These are phyloP conservation scores for Paraglomus occultum DNA, from an alignment of 192 early-diverging fungal genomes.

Conservation along the genomic window DNA sequence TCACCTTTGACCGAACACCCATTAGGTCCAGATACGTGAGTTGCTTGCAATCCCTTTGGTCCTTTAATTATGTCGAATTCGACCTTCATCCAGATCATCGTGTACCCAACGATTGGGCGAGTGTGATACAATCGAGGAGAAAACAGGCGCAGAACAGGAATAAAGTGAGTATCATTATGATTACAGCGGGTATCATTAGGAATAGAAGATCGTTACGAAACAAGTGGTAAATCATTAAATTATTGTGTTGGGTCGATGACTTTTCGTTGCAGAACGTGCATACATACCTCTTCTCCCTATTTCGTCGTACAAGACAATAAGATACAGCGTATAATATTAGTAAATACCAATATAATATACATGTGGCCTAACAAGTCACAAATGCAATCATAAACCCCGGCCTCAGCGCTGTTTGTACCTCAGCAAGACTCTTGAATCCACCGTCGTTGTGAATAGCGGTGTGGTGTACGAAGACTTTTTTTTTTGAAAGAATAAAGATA, in stretches of 20 bases:
- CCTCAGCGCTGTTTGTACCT: constrained; percentile 38
- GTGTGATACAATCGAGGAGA: background rate
- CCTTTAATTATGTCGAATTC: constrained; percentile 71
- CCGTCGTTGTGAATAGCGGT: constrained; percentile 73
- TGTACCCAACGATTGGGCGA: background rate
- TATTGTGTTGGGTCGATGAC: background rate
- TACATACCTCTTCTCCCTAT: constrained; percentile 52
- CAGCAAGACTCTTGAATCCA: constrained; percentile 73
- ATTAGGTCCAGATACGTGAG: constrained; percentile 74
- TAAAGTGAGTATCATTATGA: background rate
- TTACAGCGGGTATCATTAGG: too few relatives aligned
- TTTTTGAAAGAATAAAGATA: constrained; percentile 26
- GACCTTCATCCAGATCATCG: constrained; percentile 41
- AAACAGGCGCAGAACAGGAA: background rate
- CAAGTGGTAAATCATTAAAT: background rate
- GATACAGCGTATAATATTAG: constrained; percentile 17
- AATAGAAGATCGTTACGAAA: background rate
- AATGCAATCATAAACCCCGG: background rate
- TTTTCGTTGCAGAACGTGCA: background rate
- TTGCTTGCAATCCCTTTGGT: constrained; percentile 80
- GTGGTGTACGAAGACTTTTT: constrained; percentile 75
- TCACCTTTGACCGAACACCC: constrained; percentile 77
- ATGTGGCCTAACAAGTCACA: background rate
- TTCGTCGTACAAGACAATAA: background rate
- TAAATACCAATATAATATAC: constrained; percentile 9